Percentiles rank a stretch among this genome's conserved stretches.
Conservation (phyloP, 1,284 basidiomycete genomes). For the Puccinia brachypodii region DNA sequence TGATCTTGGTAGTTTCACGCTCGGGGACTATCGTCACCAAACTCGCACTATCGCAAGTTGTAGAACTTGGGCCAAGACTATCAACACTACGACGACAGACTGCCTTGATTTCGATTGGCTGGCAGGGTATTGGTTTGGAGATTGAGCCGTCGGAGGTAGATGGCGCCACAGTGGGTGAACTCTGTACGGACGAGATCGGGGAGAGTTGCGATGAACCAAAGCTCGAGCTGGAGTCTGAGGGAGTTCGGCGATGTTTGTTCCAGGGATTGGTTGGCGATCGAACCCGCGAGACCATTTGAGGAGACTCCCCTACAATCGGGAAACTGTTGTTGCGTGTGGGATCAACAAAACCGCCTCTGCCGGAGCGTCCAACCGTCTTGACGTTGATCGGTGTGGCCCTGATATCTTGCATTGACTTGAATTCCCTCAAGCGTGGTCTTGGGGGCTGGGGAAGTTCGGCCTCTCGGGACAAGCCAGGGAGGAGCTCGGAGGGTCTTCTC, state of each 20-base stretch:
- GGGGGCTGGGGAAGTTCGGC: neutral
- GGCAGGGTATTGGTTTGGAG: neutral
- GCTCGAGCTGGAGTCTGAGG: constrained; percentile 31
- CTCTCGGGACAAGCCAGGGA: neutral
- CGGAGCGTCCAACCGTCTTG: neutral
- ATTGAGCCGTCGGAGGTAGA: neutral
- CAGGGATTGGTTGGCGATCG: constrained; percentile 7
- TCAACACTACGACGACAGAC: constrained; percentile 1
- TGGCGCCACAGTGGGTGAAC: neutral
- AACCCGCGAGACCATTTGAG: neutral
- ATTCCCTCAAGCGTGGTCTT: constrained; percentile 23
- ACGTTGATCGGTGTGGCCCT: neutral
- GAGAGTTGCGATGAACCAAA: constrained; percentile 35
- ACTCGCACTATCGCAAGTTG: neutral
- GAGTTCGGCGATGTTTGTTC: neutral
- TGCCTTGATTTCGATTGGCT: neutral
- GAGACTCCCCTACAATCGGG: neutral
- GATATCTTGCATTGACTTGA: constrained; percentile 47
- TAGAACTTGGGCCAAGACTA: neutral
- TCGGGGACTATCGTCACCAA: neutral
- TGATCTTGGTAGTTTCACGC: neutral
- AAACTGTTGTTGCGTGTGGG: constrained; percentile 8
- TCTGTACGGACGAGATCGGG: neutral
- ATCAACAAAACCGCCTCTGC: neutral
- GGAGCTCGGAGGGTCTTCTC: neutral